A percentile compares a stretch with the other conserved stretches of the same genome.
Evolutionary conservation across 148 eudicot species (phyloP).

Genomic region (Dysphania ambrosioides): DNA sequence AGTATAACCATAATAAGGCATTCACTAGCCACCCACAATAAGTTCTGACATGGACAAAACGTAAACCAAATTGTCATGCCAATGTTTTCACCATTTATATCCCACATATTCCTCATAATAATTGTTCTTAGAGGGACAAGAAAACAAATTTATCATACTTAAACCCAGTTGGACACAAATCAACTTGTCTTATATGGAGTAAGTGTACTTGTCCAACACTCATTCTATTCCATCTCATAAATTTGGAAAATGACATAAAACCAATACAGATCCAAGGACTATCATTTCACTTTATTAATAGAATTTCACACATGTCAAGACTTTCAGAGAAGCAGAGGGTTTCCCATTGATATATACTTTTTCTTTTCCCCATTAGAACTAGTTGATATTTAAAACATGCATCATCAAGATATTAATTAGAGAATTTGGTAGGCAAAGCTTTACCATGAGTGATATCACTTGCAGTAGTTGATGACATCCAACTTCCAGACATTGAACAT

Average conservation of each 20-base stretch:
- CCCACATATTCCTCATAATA: too few relatives aligned
- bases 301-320: background rate
- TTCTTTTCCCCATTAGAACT: too few relatives aligned
- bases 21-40: too few relatives aligned
- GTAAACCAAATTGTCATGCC: too few relatives aligned
- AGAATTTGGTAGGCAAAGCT: background rate
- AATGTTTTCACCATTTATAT: too few relatives aligned
- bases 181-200: background rate
- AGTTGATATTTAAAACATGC: background rate
- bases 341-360: too few relatives aligned
- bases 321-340: background rate
- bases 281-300: background rate
- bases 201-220: background rate
- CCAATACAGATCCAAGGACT: background rate
- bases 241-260: background rate
- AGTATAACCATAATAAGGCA: too few relatives aligned
- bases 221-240: background rate
- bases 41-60: background rate
- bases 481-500: constrained; percentile 62
- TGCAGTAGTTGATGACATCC: constrained; percentile 45
- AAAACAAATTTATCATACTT: too few relatives aligned
- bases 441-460: constrained; percentile 31
- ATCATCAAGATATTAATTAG: background rate
- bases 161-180: constrained; percentile 6
- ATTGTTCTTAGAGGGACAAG: too few relatives aligned